These are phyloP conservation scores for Solanum ossicruentum DNA, from an alignment of 257 asterid species.

Conservation along the genomic window DNA sequence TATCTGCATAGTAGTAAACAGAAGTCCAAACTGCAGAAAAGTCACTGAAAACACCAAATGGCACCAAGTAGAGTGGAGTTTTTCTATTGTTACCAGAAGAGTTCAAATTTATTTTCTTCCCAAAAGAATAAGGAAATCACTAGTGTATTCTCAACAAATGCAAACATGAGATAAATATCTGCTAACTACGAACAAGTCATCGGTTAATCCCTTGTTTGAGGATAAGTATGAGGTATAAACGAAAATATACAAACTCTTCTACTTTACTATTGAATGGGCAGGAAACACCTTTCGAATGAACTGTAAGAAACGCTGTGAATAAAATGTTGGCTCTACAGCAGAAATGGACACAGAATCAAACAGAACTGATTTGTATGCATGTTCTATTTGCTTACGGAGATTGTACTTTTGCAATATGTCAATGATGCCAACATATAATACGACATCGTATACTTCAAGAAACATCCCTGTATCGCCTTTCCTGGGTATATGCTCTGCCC, in stretches of 20 bases:
- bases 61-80: not conserved
- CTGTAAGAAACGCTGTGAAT: slow-evolving; percentile 68
- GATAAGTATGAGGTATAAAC: not conserved
- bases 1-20: not conserved
- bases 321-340: slow-evolving; percentile 84
- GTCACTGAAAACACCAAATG: not conserved
- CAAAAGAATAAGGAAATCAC: not conserved
- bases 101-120: not conserved
- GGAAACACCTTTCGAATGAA: slow-evolving; percentile 85
- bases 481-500: slow-evolving; percentile 58
- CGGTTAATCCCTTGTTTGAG: not conserved
- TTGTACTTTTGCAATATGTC: slow-evolving; percentile 96
- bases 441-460: slow-evolving; percentile 81
- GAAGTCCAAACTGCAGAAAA: not conserved
- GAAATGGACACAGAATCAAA: slow-evolving; percentile 80
- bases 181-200: not conserved
- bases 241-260: not conserved
- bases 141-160: not conserved
- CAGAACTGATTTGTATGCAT: slow-evolving; percentile 67
- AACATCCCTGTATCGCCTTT: slow-evolving; percentile 32
- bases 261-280: slow-evolving; percentile 19
- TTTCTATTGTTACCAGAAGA: not conserved
- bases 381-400: slow-evolving; percentile 70
- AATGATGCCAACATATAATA: slow-evolving; percentile 80
- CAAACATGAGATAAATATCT: not conserved